Percentiles rank a stretch among this genome's conserved stretches.
Evolutionary conservation across 2,329 filamentous ascomycete genomes (phyloP).

Genomic region (Hypoxylon sp.): DNA sequence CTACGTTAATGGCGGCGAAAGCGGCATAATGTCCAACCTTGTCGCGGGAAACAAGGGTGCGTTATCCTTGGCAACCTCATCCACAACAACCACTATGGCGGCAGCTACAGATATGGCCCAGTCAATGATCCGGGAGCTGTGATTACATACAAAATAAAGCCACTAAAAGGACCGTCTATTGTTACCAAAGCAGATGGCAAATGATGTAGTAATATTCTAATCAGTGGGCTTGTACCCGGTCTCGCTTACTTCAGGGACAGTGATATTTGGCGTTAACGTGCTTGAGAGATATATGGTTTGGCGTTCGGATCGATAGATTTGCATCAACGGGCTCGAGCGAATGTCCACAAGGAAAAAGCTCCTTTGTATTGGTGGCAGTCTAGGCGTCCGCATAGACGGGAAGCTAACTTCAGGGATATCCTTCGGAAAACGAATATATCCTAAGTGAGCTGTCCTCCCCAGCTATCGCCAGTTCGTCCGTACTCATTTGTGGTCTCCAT

Average conservation of each 20-base stretch:
- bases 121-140: conserved; percentile 59
- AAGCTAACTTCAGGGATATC: conserved; percentile 29
- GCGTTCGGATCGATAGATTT: conserved; percentile 41
- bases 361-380: conserved; percentile 6
- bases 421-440: conserved; percentile 64
- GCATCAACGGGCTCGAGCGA: conserved; percentile 22
- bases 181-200: conserved; percentile 23
- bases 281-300: conserved; percentile 28
- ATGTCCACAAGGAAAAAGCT: conserved; percentile 10
- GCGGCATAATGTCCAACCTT: conserved; percentile 53
- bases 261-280: conserved; percentile 31
- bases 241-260: conserved; percentile 26
- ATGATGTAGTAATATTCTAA: conserved; percentile 48
- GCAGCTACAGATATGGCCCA: conserved; percentile 49
- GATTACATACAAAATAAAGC: conserved; percentile 17
- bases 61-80: conserved; percentile 58
- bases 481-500: conserved; percentile 70
- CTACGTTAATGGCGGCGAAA: conserved; percentile 88
- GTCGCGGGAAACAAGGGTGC: conserved; percentile 61
- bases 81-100: conserved; percentile 47
- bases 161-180: not conserved
- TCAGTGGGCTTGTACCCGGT: conserved; percentile 33
- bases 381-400: conserved; percentile 25
- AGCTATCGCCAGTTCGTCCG: conserved; percentile 65
- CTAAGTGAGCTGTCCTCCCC: conserved; percentile 74